A percentile compares a stretch with the other conserved stretches of the same genome.
Conservation (phyloP, 23 red algal species). For the Gracilariopsis chorda region DNA sequence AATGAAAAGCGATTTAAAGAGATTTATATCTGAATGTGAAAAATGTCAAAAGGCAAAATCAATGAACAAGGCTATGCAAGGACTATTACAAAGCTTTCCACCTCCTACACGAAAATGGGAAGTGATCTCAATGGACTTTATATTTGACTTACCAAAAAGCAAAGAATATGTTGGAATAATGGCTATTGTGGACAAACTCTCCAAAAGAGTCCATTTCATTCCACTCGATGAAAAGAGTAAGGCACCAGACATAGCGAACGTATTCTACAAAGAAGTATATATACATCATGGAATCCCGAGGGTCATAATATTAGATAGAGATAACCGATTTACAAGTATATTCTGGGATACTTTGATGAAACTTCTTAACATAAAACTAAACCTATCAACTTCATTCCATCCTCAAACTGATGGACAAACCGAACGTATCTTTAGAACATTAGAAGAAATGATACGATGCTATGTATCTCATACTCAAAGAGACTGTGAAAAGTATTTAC, state of each 20-base stretch:
- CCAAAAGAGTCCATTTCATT: background rate
- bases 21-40: background rate
- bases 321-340: background rate
- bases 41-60: background rate
- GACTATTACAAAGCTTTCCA: background rate
- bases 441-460: constrained; percentile 19
- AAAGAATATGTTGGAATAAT: background rate
- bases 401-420: constrained; percentile 38
- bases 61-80: background rate
- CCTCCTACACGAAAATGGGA: background rate
- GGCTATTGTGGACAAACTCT: constrained; percentile 14
- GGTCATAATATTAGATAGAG: constrained; percentile 10
- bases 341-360: constrained; percentile 8
- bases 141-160: constrained; percentile 24
- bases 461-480: constrained; percentile 5
- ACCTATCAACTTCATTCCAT: constrained; percentile 21
- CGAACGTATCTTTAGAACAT: constrained; percentile 1
- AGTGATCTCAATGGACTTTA: constrained; percentile 37
- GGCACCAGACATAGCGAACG: background rate
- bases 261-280: constrained; percentile 1
- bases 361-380: background rate
- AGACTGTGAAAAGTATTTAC: constrained; percentile 6
- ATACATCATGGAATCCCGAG: constrained; percentile 6
- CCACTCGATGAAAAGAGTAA: background rate
- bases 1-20: constrained; percentile 13